Evolutionary conservation across 1,284 basidiomycete species (phyloP), one percentile per base, ranked within the genome.

Genomic region (Cryptococcus sp.): DNA sequence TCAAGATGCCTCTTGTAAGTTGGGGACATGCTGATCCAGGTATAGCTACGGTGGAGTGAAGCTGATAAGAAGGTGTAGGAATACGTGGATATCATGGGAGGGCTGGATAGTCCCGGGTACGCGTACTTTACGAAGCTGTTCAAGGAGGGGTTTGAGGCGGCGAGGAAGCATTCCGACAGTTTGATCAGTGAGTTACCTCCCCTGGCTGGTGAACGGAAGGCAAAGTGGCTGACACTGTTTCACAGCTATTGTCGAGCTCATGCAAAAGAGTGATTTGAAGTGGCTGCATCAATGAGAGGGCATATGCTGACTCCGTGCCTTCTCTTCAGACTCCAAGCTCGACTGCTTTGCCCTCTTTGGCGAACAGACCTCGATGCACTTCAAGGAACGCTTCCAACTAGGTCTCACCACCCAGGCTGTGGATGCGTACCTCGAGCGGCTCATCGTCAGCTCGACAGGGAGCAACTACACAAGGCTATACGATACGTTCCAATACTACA

Each of bases 41-140:
- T 9, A 33, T 33, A 9, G 28, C 9, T 33, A 5, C 5, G 4
- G 28, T 33, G 28, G 9, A 33, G 28, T 4, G 28, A 9, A 33
- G 9, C 46, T 59, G 18, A 40, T 11, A 16, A 15, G 12, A 33
- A 4, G 28, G 28, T 36, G n/a, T 72, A 81, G 70, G 95, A 99
- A 76, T 98, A 99, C 77, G 84, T 99, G 50, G 95, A 98, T 67
- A 90, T 99, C 42, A 82, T 99, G 45, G 96, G 95, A 21, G 96
- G 96, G 0, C 79, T 89, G 42, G 84, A 89, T 59, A 83, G 86
- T 46, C 79, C 85, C 13, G 83, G 89, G 13, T 98, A 88, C 72
- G 75, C 82, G 40, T 90, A 96, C 73, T 99, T 97, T 80, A 87
- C 84, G 68, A 80, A 82, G 61, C 79, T 97, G 52, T 97, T 98